A percentile compares a stretch with the other conserved stretches of the same genome.
These are phyloP conservation scores for Trametes punicea DNA, from an alignment of 768 basidiomycete genomes.

Conservation along the genomic window DNA sequence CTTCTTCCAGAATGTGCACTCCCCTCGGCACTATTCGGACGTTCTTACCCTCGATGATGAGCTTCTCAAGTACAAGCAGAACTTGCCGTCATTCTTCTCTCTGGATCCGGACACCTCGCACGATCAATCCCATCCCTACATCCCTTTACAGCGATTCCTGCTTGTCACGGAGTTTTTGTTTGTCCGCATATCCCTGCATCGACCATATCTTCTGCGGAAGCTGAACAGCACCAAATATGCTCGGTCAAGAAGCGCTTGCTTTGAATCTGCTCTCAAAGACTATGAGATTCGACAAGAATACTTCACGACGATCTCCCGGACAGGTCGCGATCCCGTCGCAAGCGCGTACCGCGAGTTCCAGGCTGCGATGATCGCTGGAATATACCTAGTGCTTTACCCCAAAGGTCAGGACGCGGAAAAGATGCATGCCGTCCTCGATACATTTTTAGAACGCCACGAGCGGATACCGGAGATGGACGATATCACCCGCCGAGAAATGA, in stretches of 20 bases:
- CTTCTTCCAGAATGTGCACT: constrained; percentile 85
- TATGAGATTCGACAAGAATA: constrained; percentile 75
- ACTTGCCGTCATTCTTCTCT: constrained; percentile 76
- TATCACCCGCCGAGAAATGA: constrained; percentile 77
- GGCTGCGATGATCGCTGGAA: constrained; percentile 85
- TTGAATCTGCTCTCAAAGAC: constrained; percentile 87
- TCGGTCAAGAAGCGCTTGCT: constrained; percentile 81
- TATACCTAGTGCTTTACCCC: constrained; percentile 80
- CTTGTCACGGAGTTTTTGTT: constrained; percentile 88
- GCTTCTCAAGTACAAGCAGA: constrained; percentile 68
- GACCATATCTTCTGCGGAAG: constrained; percentile 83
- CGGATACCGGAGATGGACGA: constrained; percentile 67
- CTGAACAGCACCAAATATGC: constrained; percentile 77
- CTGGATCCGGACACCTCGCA: constrained; percentile 73
- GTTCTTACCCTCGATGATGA: constrained; percentile 82
- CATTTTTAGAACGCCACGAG: constrained; percentile 68
- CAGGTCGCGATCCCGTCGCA: constrained; percentile 66
- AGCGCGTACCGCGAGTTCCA: constrained; percentile 88
- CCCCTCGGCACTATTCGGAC: constrained; percentile 77
- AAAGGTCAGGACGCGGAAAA: constrained; percentile 60
- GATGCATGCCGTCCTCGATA: constrained; percentile 80
- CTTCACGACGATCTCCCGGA: constrained; percentile 55
- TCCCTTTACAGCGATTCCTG: constrained; percentile 85
- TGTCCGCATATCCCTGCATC: constrained; percentile 78
- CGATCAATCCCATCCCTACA: constrained; percentile 59